Conservation (phyloP, 202 grass and related monocot genomes). For the Cymbopogon flexuosus region DNA sequence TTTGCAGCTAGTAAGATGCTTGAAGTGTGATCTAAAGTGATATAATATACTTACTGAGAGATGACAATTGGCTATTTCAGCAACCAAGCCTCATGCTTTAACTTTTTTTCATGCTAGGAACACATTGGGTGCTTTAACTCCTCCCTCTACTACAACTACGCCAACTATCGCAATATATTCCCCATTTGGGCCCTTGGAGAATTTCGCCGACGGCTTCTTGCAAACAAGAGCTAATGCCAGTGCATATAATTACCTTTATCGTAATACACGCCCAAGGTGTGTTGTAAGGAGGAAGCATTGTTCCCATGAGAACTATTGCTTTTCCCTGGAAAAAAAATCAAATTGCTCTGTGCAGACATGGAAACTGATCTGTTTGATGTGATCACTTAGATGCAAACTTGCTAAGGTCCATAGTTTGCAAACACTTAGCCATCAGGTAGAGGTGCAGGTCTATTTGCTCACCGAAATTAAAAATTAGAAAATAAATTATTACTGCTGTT, state of each 20-base stretch:
- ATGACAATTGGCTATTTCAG: background rate
- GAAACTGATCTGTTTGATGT: background rate
- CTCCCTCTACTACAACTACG: conserved; percentile 29
- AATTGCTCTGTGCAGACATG: background rate
- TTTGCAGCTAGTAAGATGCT: background rate
- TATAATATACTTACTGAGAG: background rate
- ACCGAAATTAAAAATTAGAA: too few species aligned
- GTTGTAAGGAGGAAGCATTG: background rate
- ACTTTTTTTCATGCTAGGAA: conserved; percentile 16
- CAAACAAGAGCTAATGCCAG: background rate
- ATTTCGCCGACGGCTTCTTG: background rate
- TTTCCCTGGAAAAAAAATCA: background rate
- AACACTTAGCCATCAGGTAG: too few species aligned
- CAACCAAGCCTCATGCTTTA: background rate
- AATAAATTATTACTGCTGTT: too few species aligned
- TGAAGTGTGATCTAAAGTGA: background rate
- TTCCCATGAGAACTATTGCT: background rate
- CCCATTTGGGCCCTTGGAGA: conserved; percentile 44
- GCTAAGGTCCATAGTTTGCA: too few species aligned
- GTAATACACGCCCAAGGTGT: background rate
- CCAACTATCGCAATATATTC: conserved; percentile 18
- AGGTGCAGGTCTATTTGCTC: too few species aligned
- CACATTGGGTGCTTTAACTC: conserved; percentile 36
- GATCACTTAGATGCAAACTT: too few species aligned
- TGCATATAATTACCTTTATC: background rate